Percentiles rank a stretch among this genome's conserved stretches.
These are phyloP conservation scores for Coemansia sp. DNA, from an alignment of 192 early-diverging fungal genomes.

Conservation along the genomic window DNA sequence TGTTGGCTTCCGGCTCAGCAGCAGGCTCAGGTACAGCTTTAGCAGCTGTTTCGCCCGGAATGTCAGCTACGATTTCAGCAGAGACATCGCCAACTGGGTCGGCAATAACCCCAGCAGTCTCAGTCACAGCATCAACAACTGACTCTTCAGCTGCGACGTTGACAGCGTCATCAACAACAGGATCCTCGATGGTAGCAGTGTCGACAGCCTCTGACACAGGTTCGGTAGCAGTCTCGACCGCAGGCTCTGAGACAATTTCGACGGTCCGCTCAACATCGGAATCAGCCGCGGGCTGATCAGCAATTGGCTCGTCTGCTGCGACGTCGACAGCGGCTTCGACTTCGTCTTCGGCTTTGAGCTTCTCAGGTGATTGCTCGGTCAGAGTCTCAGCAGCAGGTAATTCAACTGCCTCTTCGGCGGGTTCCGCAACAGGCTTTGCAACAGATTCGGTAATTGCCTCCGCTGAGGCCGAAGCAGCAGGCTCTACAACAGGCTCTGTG, in stretches of 20 bases:
- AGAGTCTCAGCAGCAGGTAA: neutral
- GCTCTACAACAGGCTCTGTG: neutral
- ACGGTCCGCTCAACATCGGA: neutral
- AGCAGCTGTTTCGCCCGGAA: neutral
- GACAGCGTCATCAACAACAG: too few relatives aligned
- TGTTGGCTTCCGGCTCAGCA: neutral
- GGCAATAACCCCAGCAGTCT: neutral
- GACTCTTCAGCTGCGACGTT: too few relatives aligned
- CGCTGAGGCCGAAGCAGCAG: neutral
- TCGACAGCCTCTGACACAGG: neutral
- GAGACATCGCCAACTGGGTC: neutral
- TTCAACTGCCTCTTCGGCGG: neutral
- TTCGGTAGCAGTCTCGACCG: neutral
- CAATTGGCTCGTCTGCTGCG: neutral
- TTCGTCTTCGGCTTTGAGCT: neutral
- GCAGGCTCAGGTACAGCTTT: neutral
- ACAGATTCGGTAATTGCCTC: conserved; percentile 3
- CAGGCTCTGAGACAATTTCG: neutral
- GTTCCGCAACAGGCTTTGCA: neutral
- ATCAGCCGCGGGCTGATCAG: neutral
- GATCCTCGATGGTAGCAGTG: neutral
- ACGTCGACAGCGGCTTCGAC: neutral
- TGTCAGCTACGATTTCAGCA: too few relatives aligned
- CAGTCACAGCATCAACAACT: too few relatives aligned
- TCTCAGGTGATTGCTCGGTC: neutral